phyloP scores from a whole-genome alignment of 805 yeast genomes.

The Myxozyma neotropica region DNA sequence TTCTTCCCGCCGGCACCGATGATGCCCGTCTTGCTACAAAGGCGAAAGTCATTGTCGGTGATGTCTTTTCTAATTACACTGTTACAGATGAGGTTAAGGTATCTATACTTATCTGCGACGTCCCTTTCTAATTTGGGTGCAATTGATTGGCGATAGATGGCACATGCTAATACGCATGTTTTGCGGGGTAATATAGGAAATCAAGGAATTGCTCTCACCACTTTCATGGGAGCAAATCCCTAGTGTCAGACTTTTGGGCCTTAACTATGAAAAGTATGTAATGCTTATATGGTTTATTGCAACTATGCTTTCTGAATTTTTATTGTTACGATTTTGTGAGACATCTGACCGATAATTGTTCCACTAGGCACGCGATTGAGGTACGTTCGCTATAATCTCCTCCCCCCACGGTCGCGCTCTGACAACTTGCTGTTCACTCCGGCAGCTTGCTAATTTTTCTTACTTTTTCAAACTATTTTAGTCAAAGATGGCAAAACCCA shows the following conservation, averaged over 20 bases:
- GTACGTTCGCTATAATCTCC: too few relatives aligned
- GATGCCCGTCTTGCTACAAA: constrained; percentile 48
- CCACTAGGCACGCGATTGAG: constrained; percentile 33
- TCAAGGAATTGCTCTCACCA: constrained; percentile 49
- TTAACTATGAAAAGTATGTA: constrained; percentile 52
- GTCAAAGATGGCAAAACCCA: constrained; percentile 48
- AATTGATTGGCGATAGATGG: too few relatives aligned
- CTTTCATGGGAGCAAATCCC: constrained; percentile 44
- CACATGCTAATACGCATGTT: too few relatives aligned
- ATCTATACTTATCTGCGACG: too few relatives aligned
- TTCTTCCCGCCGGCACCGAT: constrained; percentile 42
- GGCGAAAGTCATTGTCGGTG: constrained; percentile 53
- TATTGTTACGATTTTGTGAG: background rate
- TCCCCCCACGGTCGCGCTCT: too few relatives aligned
- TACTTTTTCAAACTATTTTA: constrained; percentile 36
- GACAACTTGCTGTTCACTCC: too few relatives aligned
- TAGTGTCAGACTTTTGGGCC: constrained; percentile 53
- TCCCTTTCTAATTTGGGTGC: background rate
- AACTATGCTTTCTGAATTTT: background rate
- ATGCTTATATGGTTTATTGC: background rate
- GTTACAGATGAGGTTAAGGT: constrained; percentile 45
- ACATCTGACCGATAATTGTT: background rate
- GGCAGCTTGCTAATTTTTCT: background rate
- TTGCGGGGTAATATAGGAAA: constrained; percentile 33
- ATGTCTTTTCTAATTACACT: constrained; percentile 46